Evolutionary conservation across 331 rosid genomes (phyloP), one percentile per base, ranked within the genome.

Genomic region (Phaseolus coccineus): DNA sequence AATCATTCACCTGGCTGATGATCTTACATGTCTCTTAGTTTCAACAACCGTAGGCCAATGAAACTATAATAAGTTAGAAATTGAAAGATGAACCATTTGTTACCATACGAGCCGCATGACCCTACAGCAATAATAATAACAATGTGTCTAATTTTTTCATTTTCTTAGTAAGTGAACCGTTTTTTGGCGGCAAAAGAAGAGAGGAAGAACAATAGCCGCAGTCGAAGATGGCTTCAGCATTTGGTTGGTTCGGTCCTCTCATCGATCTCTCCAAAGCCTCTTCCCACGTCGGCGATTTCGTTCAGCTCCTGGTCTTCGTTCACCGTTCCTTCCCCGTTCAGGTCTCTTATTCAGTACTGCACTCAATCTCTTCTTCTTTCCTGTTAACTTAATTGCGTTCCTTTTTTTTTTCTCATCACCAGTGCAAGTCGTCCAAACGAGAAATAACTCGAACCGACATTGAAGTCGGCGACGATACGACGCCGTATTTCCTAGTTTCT

Each of bases 211-310:
- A 35, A 35, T 35, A 35, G 39, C 39, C 39, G 39, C 39, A 2
- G 3, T 30, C 44, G 53, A 40, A 65, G 27, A 90, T 83, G 97
- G 80, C 75, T 79, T 92, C 93, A 19, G 84, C 75, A 1, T 71
- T 91, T 56, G 97, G 97, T 61, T 94, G 98, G 98, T 94, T 82
- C 78, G 98, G 97, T 44, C 96, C 98, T 64, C 93, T 92, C 15
- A 86, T 94, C 53, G 95, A 92, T 51, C 93, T 92, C 66, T 76
- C 78, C 33, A 8, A 10, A 30, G 91, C 97, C 15, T 73, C 89
- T 75, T 71, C 78, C 68, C 94, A 94, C 87, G 48, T 89, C 56
- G 89, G 85, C 75, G 87, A 91, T 76, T 89, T 89, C 80, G 95
- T 92, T 40, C 95, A 94, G 83, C 97, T 94, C 64, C 85, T 94